Base-by-base conservation (phyloP, 73 alveolate genomes). In the Paramecium sonneborni region DNA sequence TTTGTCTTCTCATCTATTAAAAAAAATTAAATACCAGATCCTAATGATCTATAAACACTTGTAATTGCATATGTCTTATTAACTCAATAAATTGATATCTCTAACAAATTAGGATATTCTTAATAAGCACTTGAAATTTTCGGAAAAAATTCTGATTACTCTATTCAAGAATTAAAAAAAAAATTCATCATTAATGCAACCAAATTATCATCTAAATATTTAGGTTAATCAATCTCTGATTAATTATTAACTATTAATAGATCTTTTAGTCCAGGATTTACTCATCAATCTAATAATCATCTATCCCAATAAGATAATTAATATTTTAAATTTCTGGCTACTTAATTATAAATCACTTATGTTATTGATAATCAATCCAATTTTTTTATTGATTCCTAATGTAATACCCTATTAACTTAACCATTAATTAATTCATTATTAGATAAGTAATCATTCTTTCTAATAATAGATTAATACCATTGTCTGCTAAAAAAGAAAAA, bases 61-160 rank as follows among this genome's bases (percentile, higher is more conserved):
- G 55, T 79, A 7, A 79, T 79, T 10, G 69, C 90, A 0, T 79
- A 79, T 44, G 21, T 46, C 7, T 44, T 79, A 46, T 24, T 79
- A 34, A 43, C 30, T 43, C 41, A 79, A 44, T 44, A 79, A 79
- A 41, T 79, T 20, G 90, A 79, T 20, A 43, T 43, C 6, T 12
- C 90, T n/a, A 44, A 79, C 12, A 39, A 79, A 14, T 79, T 41
- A 34, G 74, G 74, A 0, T 79, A 24, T 43, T 3, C 90, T 24
- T 12, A 44, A 21, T 23, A 43, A 79, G 90, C 90, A 9, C 46
- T 79, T 5, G 90, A 79, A 10, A 39, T 79, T 38, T n/a, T 79
- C 7, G 72, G 69, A 23, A 79, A 79, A 6, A 39, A 0, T 18
- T 15, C 39, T 14, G 90, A 79, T 20, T 79, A 39, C 14, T 20